Evolutionary conservation across 78 protist species (phyloP).

Genomic region (Chrysochromulina tobinii): DNA sequence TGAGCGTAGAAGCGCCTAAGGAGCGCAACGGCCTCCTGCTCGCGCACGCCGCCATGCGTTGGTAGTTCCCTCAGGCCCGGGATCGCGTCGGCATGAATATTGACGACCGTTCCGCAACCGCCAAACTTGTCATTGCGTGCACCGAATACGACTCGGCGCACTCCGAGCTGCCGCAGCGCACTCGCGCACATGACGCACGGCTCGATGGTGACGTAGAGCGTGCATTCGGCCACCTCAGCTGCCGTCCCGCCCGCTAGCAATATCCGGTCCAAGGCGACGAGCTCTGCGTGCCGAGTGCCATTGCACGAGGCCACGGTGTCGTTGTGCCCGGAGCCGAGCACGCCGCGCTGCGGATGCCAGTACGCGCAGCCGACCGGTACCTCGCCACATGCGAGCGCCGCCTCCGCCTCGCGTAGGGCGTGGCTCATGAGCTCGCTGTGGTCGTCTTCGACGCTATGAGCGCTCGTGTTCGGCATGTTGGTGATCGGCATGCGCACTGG

Average conservation of each 20-base stretch:
- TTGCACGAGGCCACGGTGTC: conserved; percentile 21
- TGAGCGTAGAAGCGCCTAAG: neutral
- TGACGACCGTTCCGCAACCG: neutral
- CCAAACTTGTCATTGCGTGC: conserved; percentile 43
- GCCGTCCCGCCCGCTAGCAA: neutral
- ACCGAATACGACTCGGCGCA: conserved; percentile 26
- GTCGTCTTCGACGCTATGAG: too few relatives aligned
- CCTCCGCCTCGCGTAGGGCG: conserved; percentile 20
- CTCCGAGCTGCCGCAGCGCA: conserved; percentile 17
- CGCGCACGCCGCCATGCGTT: neutral
- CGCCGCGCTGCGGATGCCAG: neutral
- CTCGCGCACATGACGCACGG: conserved; percentile 61
- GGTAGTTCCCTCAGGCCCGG: neutral
- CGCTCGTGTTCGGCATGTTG: too few relatives aligned
- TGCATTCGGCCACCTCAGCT: neutral
- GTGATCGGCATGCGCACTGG: too few relatives aligned
- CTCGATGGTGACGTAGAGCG: conserved; percentile 52
- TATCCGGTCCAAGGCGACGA: conserved; percentile 34
- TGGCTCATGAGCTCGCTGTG: neutral
- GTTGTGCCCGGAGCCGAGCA: conserved; percentile 20
- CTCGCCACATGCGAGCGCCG: conserved; percentile 11
- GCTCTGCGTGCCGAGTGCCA: conserved; percentile 54
- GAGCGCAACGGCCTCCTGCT: neutral
- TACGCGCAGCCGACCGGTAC: conserved; percentile 48
- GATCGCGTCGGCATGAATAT: neutral